These are phyloP conservation scores for Collybia sordida DNA, from an alignment of 768 basidiomycete species.

Conservation along the genomic window DNA sequence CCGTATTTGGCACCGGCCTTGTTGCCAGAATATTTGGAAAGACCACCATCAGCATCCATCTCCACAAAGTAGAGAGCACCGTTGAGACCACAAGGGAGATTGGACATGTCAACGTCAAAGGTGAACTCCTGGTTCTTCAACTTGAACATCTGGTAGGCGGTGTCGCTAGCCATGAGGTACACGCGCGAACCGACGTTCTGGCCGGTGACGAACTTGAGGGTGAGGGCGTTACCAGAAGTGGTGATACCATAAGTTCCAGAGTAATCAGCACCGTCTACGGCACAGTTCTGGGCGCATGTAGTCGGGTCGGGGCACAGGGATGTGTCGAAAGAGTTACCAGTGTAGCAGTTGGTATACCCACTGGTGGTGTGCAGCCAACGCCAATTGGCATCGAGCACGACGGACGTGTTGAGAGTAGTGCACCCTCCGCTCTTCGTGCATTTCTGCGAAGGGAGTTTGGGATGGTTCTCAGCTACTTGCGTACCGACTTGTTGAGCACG, in stretches of 20 bases:
- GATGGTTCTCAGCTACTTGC: constrained; percentile 27
- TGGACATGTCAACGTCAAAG: constrained; percentile 48
- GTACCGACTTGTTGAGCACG: constrained; percentile 57
- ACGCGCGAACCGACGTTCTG: constrained; percentile 37
- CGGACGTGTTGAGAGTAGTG: constrained; percentile 27
- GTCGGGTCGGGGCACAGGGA: constrained; percentile 48
- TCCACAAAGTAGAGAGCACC: constrained; percentile 61
- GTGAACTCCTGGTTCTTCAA: constrained; percentile 45
- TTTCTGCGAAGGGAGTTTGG: constrained; percentile 36
- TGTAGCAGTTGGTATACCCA: constrained; percentile 48
- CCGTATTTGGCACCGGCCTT: constrained; percentile 57
- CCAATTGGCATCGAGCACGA: constrained; percentile 59
- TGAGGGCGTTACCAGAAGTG: constrained; percentile 42
- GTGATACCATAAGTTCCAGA: constrained; percentile 53
- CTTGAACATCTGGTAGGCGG: constrained; percentile 36
- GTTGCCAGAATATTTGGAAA: constrained; percentile 45
- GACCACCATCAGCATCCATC: constrained; percentile 60
- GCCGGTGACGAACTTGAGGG: constrained; percentile 47
- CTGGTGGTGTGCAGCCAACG: constrained; percentile 47
- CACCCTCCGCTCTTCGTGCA: constrained; percentile 47
- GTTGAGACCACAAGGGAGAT: constrained; percentile 43
- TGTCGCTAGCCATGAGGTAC: constrained; percentile 35
- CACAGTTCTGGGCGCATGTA: constrained; percentile 45
- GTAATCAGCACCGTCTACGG: constrained; percentile 49
- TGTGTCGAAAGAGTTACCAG: constrained; percentile 54